Base-by-base conservation (phyloP, 441 rosid species). In the Flueggea neowawraea region DNA sequence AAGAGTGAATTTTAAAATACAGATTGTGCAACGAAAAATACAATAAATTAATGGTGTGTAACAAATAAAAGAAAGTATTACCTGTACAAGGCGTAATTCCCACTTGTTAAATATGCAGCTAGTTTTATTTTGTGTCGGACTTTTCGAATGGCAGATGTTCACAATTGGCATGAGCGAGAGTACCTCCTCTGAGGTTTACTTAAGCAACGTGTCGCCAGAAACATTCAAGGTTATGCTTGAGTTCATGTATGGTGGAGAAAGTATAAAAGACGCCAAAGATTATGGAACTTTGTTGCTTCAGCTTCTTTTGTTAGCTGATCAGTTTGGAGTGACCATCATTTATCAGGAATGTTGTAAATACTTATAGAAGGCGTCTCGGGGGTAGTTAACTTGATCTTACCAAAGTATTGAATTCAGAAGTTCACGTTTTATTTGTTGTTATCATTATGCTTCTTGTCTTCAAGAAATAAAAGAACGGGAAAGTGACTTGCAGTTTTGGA, bases 81-180 rank as follows among this genome's bases (percentile, higher is more conserved):
- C n/a, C n/a, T n/a, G n/a, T n/a, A n/a, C n/a, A n/a, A n/a, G n/a
- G n/a, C n/a, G n/a, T n/a, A n/a, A n/a, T n/a, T n/a, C n/a, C n/a
- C n/a, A n/a, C n/a, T 49, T 36, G 10, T 9, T 57, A 57, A 12
- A 64, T 39, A 41, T 50, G 51, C 63, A 13, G 12, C 50, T 71
- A 49, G 55, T 16, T 45, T 58, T 48, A 39, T 52, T 16, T 15
- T 43, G 53, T 55, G 11, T 31, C 54, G 36, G 65, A 57, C 56
- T 22, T 41, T 58, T 73, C 33, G 49, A 50, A 57, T 67, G 69
- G 58, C 88, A 95, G 99, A 95, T 95, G 99, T 88, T 95, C 77
- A 95, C 99, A 47, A 95, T 92, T 73, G 96, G 97, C 71, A 95
- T 95, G 98, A 74, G 87, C 43, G 99, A 92, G 85, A 95, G 91